A percentile compares a stretch with the other conserved stretches of the same genome.
These are phyloP conservation scores for Parmelia sp. DNA, from an alignment of 495 filamentous ascomycete genomes.

Conservation along the genomic window DNA sequence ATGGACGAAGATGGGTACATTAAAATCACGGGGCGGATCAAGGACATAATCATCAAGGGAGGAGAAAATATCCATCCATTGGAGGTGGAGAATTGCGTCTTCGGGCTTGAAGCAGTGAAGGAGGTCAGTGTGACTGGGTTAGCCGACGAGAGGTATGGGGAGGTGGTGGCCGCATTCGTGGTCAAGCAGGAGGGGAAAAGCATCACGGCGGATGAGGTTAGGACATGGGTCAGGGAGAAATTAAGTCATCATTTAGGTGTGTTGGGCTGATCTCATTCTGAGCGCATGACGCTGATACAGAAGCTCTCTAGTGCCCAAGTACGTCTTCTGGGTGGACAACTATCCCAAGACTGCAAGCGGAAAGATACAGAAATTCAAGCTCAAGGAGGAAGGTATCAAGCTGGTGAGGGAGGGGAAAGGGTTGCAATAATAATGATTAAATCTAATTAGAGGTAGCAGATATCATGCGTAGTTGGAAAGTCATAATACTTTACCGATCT, in stretches of 20 bases:
- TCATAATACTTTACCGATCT: too few species aligned
- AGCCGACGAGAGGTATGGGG: constrained; percentile 77
- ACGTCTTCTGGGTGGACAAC: constrained; percentile 75
- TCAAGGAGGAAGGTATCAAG: constrained; percentile 58
- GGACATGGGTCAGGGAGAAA: constrained; percentile 63
- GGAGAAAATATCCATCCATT: constrained; percentile 96
- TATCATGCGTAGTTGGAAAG: too few species aligned
- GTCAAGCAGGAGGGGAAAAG: constrained; percentile 43
- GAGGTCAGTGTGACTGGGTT: constrained; percentile 82
- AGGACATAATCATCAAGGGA: constrained; percentile 88
- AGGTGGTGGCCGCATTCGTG: constrained; percentile 80
- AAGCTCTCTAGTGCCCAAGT: constrained; percentile 61
- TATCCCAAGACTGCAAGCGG: constrained; percentile 94
- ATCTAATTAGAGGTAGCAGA: too few species aligned
- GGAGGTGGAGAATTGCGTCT: constrained; percentile 88
- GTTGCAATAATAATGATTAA: constrained; percentile 11
- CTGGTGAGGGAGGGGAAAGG: constrained; percentile 35
- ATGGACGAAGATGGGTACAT: constrained; percentile 68
- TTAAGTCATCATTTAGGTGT: constrained; percentile 70
- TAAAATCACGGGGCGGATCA: constrained; percentile 69
- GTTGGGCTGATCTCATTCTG: constrained; percentile 28
- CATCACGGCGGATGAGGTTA: constrained; percentile 50
- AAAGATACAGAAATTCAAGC: constrained; percentile 94
- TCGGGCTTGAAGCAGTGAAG: constrained; percentile 57
- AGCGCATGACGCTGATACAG: constrained; percentile 2